Base-by-base conservation (phyloP, 78 protist genomes). In the Emiliania huxleyi region DNA sequence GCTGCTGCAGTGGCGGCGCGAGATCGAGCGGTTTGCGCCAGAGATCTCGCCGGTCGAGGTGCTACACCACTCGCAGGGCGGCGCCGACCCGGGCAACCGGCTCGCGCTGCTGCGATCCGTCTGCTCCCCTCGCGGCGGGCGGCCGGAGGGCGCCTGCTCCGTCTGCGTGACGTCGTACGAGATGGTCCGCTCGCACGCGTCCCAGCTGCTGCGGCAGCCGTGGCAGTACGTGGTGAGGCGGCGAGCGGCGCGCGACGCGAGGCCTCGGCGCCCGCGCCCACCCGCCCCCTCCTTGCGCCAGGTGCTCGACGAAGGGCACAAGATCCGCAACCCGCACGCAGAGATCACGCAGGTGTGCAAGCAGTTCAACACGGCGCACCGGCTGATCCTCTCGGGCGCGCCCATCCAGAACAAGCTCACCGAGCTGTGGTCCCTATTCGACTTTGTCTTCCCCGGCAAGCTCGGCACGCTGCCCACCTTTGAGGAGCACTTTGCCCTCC, bases 271-370 rank as follows among this genome's bases (percentile, higher is more conserved):
- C n/a, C n/a, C n/a, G n/a, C n/a, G n/a, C n/a, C n/a, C n/a, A n/a
- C n/a, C n/a, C n/a, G n/a, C n/a, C n/a, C n/a, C n/a, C n/a, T 98
- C 0, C n/a, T n/a, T n/a, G n/a, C n/a, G n/a, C n/a, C n/a, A n/a
- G n/a, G n/a, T n/a, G n/a, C 95, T 98, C 69, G 99, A 99, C 88
- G 99, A 99, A 90, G 99, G 99, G 40, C 99, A 99, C 95, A 93
- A 93, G 92, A 97, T 99, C 45, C 91, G 98, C n/a, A 99, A 99
- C 75, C 99, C 99, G 0, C 97, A 97, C 75, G 98, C 99, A 2
- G 96, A 91, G 43, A 33, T 97, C 46, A 98, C 99, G 29, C 38
- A 95, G 19, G 97, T 97, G 0, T 55, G 90, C 93, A 98, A 98
- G 96, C 92, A 45, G 45, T 35, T 98, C 40, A n/a, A 37, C 91